Conservation (phyloP, 83 land plant genomes). For the Thuja plicata region DNA sequence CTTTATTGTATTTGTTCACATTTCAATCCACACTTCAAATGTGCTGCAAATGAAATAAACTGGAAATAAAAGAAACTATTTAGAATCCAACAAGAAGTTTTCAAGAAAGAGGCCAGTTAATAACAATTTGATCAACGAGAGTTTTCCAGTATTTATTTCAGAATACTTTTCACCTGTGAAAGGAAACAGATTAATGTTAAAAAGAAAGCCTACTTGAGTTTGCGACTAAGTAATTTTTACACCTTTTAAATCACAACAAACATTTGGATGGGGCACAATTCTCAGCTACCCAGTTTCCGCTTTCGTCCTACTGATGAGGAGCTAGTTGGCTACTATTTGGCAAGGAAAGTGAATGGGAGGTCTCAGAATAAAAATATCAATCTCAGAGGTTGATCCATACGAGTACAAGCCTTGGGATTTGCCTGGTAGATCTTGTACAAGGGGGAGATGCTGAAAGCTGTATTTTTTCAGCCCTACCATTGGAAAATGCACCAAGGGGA, state of each 20-base stretch:
- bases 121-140: not conserved
- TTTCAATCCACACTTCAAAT: not conserved
- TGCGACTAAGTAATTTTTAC: not conserved
- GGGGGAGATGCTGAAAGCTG: not conserved
- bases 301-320: constrained; percentile 8
- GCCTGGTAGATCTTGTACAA: not conserved
- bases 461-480: constrained; percentile 8
- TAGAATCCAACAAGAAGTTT: not conserved
- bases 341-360: constrained; percentile 1
- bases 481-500: not conserved
- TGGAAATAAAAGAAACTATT: not conserved
- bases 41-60: not conserved
- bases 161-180: not conserved
- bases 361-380: not conserved
- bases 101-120: not conserved
- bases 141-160: not conserved
- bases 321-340: not conserved
- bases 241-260: not conserved
- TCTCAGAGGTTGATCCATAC: constrained; percentile 8
- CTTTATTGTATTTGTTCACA: not conserved
- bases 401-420: constrained; percentile 1
- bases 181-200: not conserved
- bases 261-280: not conserved
- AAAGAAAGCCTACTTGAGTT: not conserved
- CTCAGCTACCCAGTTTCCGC: not conserved